These are phyloP conservation scores for Eucalyptus polyanthemos DNA, from an alignment of 345 rosid species.

Conservation along the genomic window DNA sequence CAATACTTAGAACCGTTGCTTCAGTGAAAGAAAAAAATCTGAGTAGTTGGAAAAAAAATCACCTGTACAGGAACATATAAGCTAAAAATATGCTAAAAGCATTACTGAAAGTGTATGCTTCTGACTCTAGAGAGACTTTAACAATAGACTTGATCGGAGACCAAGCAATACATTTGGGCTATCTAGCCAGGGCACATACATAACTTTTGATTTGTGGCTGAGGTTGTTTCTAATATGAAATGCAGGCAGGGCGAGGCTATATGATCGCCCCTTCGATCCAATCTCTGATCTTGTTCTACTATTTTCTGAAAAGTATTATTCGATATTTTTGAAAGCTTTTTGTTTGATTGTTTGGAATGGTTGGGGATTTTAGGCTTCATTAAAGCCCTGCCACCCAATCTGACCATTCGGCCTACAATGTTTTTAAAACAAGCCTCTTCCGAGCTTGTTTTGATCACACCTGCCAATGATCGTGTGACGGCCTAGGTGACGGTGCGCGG, in stretches of 20 bases:
- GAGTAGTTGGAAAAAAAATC: background rate
- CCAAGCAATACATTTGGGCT: background rate
- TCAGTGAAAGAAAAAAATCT: background rate
- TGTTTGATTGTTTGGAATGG: background rate
- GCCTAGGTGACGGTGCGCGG: no score
- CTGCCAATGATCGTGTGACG: background rate
- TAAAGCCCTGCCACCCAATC: background rate
- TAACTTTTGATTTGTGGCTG: background rate
- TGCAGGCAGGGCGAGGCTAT: background rate
- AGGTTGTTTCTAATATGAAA: background rate
- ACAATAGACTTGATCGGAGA: background rate
- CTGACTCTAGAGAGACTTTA: background rate
- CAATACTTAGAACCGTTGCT: background rate
- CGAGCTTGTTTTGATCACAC: background rate
- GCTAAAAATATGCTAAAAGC: background rate
- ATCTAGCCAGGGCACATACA: background rate
- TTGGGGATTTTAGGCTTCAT: background rate
- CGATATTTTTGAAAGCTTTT: background rate
- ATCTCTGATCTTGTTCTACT: background rate
- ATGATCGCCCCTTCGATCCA: background rate
- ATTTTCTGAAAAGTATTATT: background rate
- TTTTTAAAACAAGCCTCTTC: background rate
- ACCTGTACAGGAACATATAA: background rate
- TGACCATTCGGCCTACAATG: background rate
- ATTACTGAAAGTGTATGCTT: background rate